Percentiles rank a stretch among this genome's conserved stretches.
Evolutionary conservation across 495 filamentous ascomycete genomes (phyloP).

Genomic region (Trypethelium eluteriae): DNA sequence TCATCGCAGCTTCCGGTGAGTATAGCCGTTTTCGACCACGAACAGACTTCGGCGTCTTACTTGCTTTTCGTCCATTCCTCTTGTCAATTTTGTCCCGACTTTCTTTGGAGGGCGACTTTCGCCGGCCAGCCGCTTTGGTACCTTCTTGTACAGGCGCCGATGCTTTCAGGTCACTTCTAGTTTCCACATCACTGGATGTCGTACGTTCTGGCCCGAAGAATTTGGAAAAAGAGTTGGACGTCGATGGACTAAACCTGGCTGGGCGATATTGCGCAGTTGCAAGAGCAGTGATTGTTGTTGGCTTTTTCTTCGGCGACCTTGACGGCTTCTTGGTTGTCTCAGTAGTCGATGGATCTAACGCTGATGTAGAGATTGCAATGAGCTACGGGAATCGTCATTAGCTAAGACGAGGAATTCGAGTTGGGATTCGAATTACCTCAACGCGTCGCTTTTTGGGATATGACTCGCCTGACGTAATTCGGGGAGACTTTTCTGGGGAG

Average conservation of each 20-base stretch:
- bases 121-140: slow-evolving; percentile 17
- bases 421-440: neutral
- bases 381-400: neutral
- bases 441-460: slow-evolving; percentile 8
- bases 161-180: neutral
- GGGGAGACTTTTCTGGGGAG: slow-evolving; percentile 1
- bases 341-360: slow-evolving; percentile 7
- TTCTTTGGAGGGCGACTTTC: slow-evolving; percentile 22
- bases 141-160: slow-evolving; percentile 1
- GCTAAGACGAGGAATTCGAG: neutral
- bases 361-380: neutral
- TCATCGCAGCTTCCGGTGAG: slow-evolving; percentile 64
- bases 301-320: slow-evolving; percentile 61
- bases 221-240: slow-evolving; percentile 15
- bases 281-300: slow-evolving; percentile 75
- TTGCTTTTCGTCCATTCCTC: slow-evolving; percentile 33
- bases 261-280: slow-evolving; percentile 68
- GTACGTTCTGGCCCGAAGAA: slow-evolving; percentile 23
- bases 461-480: slow-evolving; percentile 2
- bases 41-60: slow-evolving; percentile 31
- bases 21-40: slow-evolving; percentile 38
- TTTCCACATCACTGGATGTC: neutral
- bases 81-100: slow-evolving; percentile 18
- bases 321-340: slow-evolving; percentile 35
- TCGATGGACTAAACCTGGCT: slow-evolving; percentile 27